Base-by-base conservation (phyloP, 1,284 basidiomycete species). In the Lignosus rhinocerotis region DNA sequence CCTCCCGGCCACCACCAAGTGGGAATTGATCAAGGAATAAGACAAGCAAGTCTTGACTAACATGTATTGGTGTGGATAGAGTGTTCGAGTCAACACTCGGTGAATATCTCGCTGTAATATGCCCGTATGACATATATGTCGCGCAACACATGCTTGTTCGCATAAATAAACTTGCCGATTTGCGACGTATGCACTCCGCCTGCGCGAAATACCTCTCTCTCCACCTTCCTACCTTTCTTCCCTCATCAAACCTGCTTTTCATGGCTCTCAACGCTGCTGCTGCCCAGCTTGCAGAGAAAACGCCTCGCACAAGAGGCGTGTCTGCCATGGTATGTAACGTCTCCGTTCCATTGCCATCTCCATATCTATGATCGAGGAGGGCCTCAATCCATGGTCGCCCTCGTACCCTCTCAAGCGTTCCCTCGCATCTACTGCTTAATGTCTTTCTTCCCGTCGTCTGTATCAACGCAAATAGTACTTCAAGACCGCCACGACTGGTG, bases 401-500 rank as follows among this genome's bases (percentile, higher is more conserved):
- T 61, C 46, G 32, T 33, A 55, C 47, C 45, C 36, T 66, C 68
- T 66, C 53, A 50, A 53, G 10, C 43, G 34, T 44, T 66, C 50
- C 50, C 55, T 58, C 19, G 64, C 44, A 33, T 61, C 48, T 50
- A 66, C 55, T 52, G 58, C 45, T 49, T 60, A 41, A 41, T 48
- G 63, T 53, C 53, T 50, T 36, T 34, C 46, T 32, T 55, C 55
- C 48, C 33, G n/a, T 14, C 48, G 48, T 16, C n/a, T n/a, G n/a
- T 34, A 6, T n/a, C 25, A 50, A 19, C 48, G 48, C 49, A 81
- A 90, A 74, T 83, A 88, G 78, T 75, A 98, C 80, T 98, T 98
- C 87, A 96, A 97, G 83, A 96, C 94, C 42, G 96, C 96, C 66
- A 97, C 96, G 56, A 98, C 96, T 48, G 96, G 96, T 68, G 92